Conservation (phyloP, 305 asterid species). For the Fraxinus velutina region DNA sequence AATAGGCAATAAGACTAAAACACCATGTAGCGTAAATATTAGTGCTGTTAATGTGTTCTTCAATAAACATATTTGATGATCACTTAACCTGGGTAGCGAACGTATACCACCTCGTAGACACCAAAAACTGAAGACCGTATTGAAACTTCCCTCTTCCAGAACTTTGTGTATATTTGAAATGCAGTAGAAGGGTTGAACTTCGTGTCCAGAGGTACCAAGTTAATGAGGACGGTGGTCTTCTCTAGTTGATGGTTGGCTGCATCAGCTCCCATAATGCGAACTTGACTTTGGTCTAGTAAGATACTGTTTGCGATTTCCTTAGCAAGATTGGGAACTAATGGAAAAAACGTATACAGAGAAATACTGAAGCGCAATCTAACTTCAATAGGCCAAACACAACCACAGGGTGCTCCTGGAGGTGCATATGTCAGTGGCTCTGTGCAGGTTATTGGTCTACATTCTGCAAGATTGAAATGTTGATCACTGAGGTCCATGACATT, state of each 20-base stretch:
- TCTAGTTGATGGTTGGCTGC: constrained; percentile 65
- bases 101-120: constrained; percentile 64
- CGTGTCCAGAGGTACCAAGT: constrained; percentile 66
- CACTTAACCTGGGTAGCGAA: constrained; percentile 76
- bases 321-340: constrained; percentile 64
- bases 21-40: not conserved
- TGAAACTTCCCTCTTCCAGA: constrained; percentile 64
- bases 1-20: not conserved
- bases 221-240: constrained; percentile 62
- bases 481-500: not conserved
- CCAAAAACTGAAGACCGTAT: constrained; percentile 59
- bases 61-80: not conserved
- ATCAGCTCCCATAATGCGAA: constrained; percentile 87
- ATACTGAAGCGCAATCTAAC: constrained; percentile 54
- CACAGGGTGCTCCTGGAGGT: constrained; percentile 73
- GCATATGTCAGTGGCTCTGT: constrained; percentile 70
- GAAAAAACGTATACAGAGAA: constrained; percentile 59
- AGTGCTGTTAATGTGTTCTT: not conserved
- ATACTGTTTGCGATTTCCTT: constrained; percentile 50
- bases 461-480: constrained; percentile 34
- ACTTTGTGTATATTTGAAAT: constrained; percentile 52
- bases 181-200: constrained; percentile 52
- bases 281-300: constrained; percentile 62
- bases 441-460: constrained; percentile 59
- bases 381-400: constrained; percentile 84